Evolutionary conservation across 768 basidiomycete genomes (phyloP).

Genomic region (Termitomyces sp.): DNA sequence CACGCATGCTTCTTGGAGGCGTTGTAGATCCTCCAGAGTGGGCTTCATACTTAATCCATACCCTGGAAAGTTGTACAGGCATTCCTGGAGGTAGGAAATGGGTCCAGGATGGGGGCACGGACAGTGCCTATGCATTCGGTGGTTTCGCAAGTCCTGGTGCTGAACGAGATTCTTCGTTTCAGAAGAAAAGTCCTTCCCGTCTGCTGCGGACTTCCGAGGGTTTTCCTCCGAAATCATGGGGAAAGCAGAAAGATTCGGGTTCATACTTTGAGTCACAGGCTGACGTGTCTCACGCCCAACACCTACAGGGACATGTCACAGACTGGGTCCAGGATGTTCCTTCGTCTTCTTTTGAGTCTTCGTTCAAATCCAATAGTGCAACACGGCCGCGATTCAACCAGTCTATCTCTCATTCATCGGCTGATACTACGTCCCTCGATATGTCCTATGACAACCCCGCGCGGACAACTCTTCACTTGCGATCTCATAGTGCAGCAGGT

Average conservation of each 20-base stretch:
- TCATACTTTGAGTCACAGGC: constrained; percentile 47
- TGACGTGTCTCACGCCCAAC: constrained; percentile 15
- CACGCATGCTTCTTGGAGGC: constrained; percentile 78
- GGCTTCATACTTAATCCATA: constrained; percentile 70
- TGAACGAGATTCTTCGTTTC: constrained; percentile 28
- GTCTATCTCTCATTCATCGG: constrained; percentile 22
- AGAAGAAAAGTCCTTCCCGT: constrained; percentile 30
- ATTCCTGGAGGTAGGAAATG: constrained; percentile 64
- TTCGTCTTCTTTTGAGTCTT: constrained; percentile 31
- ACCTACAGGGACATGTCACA: constrained; percentile 14
- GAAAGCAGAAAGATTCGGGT: constrained; percentile 38
- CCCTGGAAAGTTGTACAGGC: constrained; percentile 69
- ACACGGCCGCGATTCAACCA: constrained; percentile 21
- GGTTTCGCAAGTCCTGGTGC: constrained; percentile 39
- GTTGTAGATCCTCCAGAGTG: constrained; percentile 69
- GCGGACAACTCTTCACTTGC: constrained; percentile 2
- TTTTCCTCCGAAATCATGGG: constrained; percentile 70
- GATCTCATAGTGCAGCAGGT: constrained; percentile 6
- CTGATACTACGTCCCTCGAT: constrained; percentile 3
- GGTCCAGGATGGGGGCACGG: constrained; percentile 47
- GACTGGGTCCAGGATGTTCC: constrained; percentile 29
- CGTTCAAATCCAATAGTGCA: constrained; percentile 39
- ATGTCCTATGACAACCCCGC: constrained; percentile 3
- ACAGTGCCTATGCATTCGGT: constrained; percentile 53
- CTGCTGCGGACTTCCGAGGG: constrained; percentile 18